Evolutionary conservation across 164 flowering plant genomes (phyloP).

Genomic region (Magnolia changhungtana): DNA sequence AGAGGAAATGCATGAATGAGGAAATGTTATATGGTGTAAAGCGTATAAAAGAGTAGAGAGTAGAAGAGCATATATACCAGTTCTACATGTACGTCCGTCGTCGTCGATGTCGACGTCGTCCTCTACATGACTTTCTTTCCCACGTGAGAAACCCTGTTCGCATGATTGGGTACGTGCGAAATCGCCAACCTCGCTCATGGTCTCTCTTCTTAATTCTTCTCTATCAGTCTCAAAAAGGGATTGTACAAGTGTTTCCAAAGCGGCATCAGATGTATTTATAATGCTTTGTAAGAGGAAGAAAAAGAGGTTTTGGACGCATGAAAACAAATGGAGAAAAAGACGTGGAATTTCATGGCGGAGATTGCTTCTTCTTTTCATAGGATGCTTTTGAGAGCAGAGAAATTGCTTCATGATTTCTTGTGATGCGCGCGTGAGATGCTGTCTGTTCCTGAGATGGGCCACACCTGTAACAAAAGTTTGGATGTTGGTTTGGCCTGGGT

Average conservation of each 20-base stretch:
- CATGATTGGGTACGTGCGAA: not conserved
- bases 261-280: not conserved
- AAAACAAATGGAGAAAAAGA: not conserved
- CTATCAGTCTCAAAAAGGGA: slow-evolving; percentile 38
- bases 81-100: slow-evolving; percentile 29
- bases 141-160: not conserved
- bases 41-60: not conserved
- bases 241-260: not conserved
- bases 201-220: slow-evolving; percentile 34
- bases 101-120: slow-evolving; percentile 18
- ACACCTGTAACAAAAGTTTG: no score
- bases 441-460: no score
- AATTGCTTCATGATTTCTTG: no score
- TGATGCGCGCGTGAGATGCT: no score
- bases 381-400: not conserved
- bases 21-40: not conserved
- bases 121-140: not conserved
- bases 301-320: not conserved
- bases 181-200: slow-evolving; percentile 27
- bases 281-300: not conserved
- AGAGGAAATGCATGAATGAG: not conserved
- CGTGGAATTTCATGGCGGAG: not conserved
- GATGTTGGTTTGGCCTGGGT: no score
- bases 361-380: not conserved
- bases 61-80: slow-evolving; percentile 13